Conservation (phyloP, 2,329 filamentous ascomycete species). For the Trichoderma oligosporum region DNA sequence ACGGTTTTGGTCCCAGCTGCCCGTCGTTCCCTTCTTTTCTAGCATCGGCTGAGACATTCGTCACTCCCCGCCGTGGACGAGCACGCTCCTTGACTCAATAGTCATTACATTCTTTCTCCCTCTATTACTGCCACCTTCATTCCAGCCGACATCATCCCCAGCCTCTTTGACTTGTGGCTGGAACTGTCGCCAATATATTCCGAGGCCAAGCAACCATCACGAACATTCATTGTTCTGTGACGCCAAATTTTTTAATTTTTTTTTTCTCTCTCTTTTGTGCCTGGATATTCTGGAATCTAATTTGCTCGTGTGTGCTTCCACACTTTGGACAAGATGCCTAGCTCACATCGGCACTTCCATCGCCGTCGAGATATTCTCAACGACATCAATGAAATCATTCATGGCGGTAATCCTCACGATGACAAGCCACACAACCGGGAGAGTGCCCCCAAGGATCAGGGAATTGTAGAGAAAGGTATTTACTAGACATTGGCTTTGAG, state of each 20-base stretch:
- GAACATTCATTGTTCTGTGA: conserved; percentile 17
- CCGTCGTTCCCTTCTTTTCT: conserved; percentile 19
- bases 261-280: neutral
- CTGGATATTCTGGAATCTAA: conserved; percentile 5
- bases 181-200: conserved; percentile 16
- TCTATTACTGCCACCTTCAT: conserved; percentile 27
- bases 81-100: conserved; percentile 26
- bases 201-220: conserved; percentile 21
- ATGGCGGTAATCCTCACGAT: conserved; percentile 19
- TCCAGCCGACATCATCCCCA: conserved; percentile 27
- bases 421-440: neutral
- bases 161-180: conserved; percentile 14
- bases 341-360: conserved; percentile 30
- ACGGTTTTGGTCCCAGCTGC: conserved; percentile 29
- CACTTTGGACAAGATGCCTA: conserved; percentile 29
- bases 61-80: conserved; percentile 22
- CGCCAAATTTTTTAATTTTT: neutral
- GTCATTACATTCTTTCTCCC: conserved; percentile 28
- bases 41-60: conserved; percentile 26
- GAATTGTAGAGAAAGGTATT: conserved; percentile 2
- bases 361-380: conserved; percentile 28
- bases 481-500: neutral
- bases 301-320: neutral
- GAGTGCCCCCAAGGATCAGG: neutral
- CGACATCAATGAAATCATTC: conserved; percentile 28